Conservation (phyloP, 352 stramenopile species). For the Elongisporangium undulatum region DNA sequence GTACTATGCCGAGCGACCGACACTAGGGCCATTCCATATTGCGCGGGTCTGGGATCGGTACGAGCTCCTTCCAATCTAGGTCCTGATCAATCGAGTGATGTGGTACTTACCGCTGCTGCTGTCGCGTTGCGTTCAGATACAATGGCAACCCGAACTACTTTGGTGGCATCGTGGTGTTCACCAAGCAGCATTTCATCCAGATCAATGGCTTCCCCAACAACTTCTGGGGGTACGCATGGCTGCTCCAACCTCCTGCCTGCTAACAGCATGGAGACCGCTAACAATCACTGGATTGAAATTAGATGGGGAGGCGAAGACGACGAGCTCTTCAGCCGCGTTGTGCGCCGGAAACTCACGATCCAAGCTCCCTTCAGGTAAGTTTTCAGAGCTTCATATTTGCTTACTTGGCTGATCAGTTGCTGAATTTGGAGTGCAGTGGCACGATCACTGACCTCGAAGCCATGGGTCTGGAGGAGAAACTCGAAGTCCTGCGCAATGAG, state of each 20-base stretch:
- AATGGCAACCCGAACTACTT: conserved; percentile 94
- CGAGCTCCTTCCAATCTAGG: neutral
- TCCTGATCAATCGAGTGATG: neutral
- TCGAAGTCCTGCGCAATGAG: conserved; percentile 26
- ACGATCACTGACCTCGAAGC: conserved; percentile 43
- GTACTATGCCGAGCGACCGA: conserved; percentile 70
- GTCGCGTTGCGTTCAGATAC: conserved; percentile 44
- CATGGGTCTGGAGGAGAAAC: conserved; percentile 35
- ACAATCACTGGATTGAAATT: neutral
- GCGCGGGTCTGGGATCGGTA: conserved; percentile 89
- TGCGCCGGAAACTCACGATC: conserved; percentile 41
- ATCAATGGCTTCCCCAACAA: conserved; percentile 97
- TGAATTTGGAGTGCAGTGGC: conserved; percentile 28
- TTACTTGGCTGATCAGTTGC: conserved; percentile 3
- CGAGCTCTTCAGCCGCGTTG: conserved; percentile 48
- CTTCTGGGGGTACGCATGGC: conserved; percentile 80
- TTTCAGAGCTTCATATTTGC: neutral
- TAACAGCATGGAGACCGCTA: neutral
- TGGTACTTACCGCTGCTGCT: neutral
- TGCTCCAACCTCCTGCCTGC: neutral
- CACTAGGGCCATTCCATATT: conserved; percentile 88
- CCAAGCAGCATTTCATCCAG: conserved; percentile 78
- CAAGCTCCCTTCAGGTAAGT: conserved; percentile 33
- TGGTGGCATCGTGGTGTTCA: conserved; percentile 92
- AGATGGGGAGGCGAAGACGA: conserved; percentile 54